Evolutionary conservation across 148 eudicot species (phyloP).

Genomic region (Simmondsia chinensis): DNA sequence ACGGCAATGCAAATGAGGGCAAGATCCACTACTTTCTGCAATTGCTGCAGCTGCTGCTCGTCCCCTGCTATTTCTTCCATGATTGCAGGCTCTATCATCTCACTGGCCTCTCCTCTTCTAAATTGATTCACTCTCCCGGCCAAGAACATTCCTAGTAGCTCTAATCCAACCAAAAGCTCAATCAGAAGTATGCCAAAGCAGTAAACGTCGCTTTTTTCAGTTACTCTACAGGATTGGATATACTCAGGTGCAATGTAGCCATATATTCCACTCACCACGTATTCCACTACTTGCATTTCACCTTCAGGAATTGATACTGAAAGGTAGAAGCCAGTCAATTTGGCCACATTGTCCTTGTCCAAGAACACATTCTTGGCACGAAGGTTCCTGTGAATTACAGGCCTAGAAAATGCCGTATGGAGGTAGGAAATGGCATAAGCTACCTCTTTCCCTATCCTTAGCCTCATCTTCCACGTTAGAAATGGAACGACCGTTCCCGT

Average conservation of each 20-base stretch:
- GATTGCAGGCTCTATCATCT: constrained; percentile 1
- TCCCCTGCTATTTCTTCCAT: not conserved
- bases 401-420: constrained; percentile 1
- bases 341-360: constrained; percentile 4
- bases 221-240: not conserved
- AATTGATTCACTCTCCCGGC: not conserved
- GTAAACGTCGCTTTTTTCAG: constrained; percentile 5
- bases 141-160: not conserved
- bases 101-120: not conserved
- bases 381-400: not conserved
- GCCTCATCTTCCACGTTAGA: constrained; percentile 4
- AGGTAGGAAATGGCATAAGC: constrained; percentile 6
- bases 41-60: not conserved
- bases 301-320: constrained; percentile 4
- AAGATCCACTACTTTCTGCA: not conserved
- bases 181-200: not conserved
- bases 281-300: constrained; percentile 1
- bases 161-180: not conserved
- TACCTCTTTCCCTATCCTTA: not conserved
- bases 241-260: not conserved
- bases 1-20: not conserved
- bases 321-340: constrained; percentile 1
- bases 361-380: not conserved
- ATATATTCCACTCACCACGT: not conserved
- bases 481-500: not conserved